These are phyloP conservation scores for Spinacia oleracea DNA, from an alignment of 179 eudicot genomes.

Conservation along the genomic window DNA sequence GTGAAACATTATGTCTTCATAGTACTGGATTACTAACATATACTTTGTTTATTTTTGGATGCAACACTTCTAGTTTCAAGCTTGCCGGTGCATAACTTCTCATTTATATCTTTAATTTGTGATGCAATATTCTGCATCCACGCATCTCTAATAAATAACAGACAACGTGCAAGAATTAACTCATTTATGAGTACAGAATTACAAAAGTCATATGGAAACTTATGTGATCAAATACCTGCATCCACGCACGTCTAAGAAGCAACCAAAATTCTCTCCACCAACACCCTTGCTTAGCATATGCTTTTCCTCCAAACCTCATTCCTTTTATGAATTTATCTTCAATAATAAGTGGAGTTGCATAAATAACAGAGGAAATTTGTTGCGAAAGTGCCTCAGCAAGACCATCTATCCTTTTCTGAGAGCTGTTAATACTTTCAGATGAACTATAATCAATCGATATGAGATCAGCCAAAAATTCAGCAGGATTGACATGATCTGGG, in stretches of 20 bases:
- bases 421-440: slow-evolving; percentile 70
- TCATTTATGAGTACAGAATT: neutral
- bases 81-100: too few species aligned
- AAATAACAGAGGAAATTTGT: slow-evolving; percentile 52
- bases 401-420: slow-evolving; percentile 81
- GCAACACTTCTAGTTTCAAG: too few species aligned
- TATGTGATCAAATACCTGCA: slow-evolving; percentile 62
- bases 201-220: neutral
- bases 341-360: slow-evolving; percentile 56
- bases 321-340: slow-evolving; percentile 36
- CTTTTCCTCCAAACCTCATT: slow-evolving; percentile 36
- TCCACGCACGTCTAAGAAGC: slow-evolving; percentile 97
- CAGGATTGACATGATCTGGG: slow-evolving; percentile 94
- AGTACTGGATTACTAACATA: neutral
- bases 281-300: slow-evolving; percentile 44
- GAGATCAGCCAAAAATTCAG: slow-evolving; percentile 97
- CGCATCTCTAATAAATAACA: too few species aligned
- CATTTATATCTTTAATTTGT: too few species aligned
- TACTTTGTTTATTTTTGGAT: too few species aligned
- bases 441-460: slow-evolving; percentile 94
- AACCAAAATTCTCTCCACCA: slow-evolving; percentile 93
- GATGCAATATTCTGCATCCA: too few species aligned
- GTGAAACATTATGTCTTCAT: neutral
- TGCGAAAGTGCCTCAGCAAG: slow-evolving; percentile 78
- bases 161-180: neutral